Conservation (phyloP, 345 rosid species). For the Psidium guajava region DNA sequence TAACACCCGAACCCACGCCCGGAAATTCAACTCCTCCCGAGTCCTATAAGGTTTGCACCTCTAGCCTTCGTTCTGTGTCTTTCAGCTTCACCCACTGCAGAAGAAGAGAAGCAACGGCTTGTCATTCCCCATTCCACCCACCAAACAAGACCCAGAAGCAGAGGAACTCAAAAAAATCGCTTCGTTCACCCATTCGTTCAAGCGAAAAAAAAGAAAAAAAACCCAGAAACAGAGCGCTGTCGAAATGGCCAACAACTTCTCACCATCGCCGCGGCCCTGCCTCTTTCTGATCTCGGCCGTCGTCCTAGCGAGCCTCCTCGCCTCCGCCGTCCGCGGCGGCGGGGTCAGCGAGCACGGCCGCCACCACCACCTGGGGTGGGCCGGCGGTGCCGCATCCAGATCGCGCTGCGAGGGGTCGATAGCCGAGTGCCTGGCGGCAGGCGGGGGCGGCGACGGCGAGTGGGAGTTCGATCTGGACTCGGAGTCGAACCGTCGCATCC, state of each 20-base stretch:
- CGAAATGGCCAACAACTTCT: neutral
- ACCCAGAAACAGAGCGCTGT: neutral
- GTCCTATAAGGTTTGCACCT: neutral
- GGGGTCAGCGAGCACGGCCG: constrained; percentile 19
- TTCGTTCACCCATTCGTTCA: neutral
- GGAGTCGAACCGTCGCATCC: constrained; percentile 72
- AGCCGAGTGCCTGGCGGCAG: constrained; percentile 22
- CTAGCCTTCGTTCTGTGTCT: neutral
- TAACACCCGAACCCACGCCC: neutral
- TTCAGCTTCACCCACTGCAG: neutral
- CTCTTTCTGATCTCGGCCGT: neutral
- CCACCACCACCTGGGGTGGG: constrained; percentile 28
- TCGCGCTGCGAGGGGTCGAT: constrained; percentile 50
- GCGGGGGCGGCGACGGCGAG: constrained; percentile 18
- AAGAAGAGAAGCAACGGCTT: neutral
- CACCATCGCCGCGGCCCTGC: neutral
- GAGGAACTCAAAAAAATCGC: neutral
- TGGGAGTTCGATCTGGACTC: constrained; percentile 64
- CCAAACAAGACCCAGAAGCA: neutral
- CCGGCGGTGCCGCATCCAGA: neutral
- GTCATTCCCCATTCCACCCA: neutral
- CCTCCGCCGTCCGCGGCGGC: constrained; percentile 22
- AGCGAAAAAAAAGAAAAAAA: neutral
- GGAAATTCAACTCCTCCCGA: neutral
- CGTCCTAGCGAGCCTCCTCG: neutral